Percentiles rank a stretch among this genome's conserved stretches.
Evolutionary conservation across 495 filamentous ascomycete genomes (phyloP).

Genomic region (Penicillium paxilli): DNA sequence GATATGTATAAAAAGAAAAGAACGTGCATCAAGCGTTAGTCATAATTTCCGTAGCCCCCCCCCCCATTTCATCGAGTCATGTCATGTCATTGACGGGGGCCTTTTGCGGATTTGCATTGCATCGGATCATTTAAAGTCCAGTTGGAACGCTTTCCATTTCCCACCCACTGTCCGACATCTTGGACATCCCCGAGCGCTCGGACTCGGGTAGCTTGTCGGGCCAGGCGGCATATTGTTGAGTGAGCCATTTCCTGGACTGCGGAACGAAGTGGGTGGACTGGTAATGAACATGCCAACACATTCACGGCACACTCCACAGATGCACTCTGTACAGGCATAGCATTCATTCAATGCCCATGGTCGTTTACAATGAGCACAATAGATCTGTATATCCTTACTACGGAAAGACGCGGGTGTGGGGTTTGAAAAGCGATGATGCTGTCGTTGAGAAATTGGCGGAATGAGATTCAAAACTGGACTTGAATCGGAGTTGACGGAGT

Average conservation of each 20-base stretch:
- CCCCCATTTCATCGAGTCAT: no score
- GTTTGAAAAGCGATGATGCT: slow-evolving; percentile 50
- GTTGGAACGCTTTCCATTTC: slow-evolving; percentile 56
- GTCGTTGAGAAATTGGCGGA: slow-evolving; percentile 40
- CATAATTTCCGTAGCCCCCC: slow-evolving; percentile 41
- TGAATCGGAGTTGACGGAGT: slow-evolving; percentile 47
- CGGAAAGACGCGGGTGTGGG: slow-evolving; percentile 45
- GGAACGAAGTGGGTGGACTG: slow-evolving; percentile 41
- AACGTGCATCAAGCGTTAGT: slow-evolving; percentile 33
- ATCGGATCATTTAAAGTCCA: slow-evolving; percentile 48
- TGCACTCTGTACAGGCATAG: slow-evolving; percentile 92
- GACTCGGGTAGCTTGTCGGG: slow-evolving; percentile 43
- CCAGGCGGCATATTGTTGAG: slow-evolving; percentile 27
- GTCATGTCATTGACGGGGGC: background rate
- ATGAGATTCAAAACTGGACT: slow-evolving; percentile 48
- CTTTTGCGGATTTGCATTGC: background rate
- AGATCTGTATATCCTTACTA: slow-evolving; percentile 71
- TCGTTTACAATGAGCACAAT: slow-evolving; percentile 79
- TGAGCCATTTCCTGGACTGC: slow-evolving; percentile 37
- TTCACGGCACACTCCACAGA: slow-evolving; percentile 83
- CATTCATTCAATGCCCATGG: slow-evolving; percentile 73
- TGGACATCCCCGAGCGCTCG: slow-evolving; percentile 47
- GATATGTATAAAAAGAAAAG: no score
- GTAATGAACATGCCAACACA: slow-evolving; percentile 78
- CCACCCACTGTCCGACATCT: slow-evolving; percentile 49